These are phyloP conservation scores for Euphorbia peplus DNA, from an alignment of 345 rosid species.

Conservation along the genomic window DNA sequence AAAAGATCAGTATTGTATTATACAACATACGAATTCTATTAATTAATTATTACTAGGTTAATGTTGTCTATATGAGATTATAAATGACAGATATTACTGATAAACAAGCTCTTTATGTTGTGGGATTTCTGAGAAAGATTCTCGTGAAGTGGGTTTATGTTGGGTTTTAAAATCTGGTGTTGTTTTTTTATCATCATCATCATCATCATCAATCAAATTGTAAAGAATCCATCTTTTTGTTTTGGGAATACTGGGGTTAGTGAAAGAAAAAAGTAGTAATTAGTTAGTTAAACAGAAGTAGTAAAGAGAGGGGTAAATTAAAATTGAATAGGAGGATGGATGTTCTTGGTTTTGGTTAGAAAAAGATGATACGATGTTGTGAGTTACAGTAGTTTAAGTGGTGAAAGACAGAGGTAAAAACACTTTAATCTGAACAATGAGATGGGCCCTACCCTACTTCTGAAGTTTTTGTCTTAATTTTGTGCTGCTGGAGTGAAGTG, in stretches of 20 bases:
- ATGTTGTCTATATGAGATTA: too few relatives aligned
- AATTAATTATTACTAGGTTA: neutral
- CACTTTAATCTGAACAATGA: too few relatives aligned
- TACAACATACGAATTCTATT: neutral
- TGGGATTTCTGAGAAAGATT: constrained; percentile 20
- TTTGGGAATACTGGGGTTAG: neutral
- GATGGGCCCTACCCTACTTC: too few relatives aligned
- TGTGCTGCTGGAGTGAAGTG: too few relatives aligned
- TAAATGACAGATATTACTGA: too few relatives aligned
- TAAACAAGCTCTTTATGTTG: neutral
- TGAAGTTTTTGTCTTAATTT: too few relatives aligned
- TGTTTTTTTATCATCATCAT: neutral
- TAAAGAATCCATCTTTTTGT: neutral
- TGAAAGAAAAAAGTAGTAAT: too few relatives aligned
- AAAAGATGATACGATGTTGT: too few relatives aligned
- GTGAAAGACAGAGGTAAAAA: too few relatives aligned
- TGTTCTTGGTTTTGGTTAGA: constrained; percentile 23
- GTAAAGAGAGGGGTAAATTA: neutral
- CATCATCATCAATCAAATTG: neutral
- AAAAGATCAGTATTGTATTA: constrained; percentile 2
- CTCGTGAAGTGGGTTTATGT: neutral
- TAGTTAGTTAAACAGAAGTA: too few relatives aligned
- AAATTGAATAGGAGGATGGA: neutral
- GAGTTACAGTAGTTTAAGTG: too few relatives aligned
- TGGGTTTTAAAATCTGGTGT: neutral